Base-by-base conservation (phyloP, 441 rosid species). In the Viola pubescens region DNA sequence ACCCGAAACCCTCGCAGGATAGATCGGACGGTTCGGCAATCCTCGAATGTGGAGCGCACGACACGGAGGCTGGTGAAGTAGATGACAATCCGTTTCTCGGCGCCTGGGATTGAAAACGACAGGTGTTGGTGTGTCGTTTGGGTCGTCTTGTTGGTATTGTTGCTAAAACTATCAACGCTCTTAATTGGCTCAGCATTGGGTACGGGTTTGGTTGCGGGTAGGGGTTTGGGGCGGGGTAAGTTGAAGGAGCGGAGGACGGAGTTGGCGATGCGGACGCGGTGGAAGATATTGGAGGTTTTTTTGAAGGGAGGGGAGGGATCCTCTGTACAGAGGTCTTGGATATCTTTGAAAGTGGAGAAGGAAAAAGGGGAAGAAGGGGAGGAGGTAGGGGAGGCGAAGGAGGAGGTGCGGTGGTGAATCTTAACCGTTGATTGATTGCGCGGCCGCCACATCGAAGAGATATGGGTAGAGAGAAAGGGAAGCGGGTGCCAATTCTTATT, bases 61-160 rank as follows among this genome's bases (percentile, higher is more conserved):
- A 87, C 71, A 7, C 81, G 77, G 59, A 87, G 95, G 71, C 88
- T 89, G 45, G 95, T 89, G 80, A 73, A 81, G 84, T 83, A 87
- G 37, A 89, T 41, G 43, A 87, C 72, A 54, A 89, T 58, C 60
- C 76, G 58, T 51, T 68, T 62, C 13, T 86, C 94, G 0, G 91
- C 74, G 13, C 82, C 91, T 0, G 88, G 91, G 47, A 86, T 37
- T 0, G 69, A 47, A 45, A 81, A 62, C 3, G 69, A 67, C 66
- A 72, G 61, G 37, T 42, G 76, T 55, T 43, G 70, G 45, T 66
- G 61, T 52, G 7, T 19, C 72, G 4, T 66, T 42, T 26, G 77
- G 7, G 11, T 6, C 14, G 53, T 46, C 7, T 47, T 13, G 37
- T 48, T 5, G 37, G 5, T 42, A 61, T 52, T 43, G 48, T 34